Evolutionary conservation across 495 filamentous ascomycete genomes (phyloP), one percentile per base, ranked within the genome.

Genomic region (Talaromyces proteolyticus): DNA sequence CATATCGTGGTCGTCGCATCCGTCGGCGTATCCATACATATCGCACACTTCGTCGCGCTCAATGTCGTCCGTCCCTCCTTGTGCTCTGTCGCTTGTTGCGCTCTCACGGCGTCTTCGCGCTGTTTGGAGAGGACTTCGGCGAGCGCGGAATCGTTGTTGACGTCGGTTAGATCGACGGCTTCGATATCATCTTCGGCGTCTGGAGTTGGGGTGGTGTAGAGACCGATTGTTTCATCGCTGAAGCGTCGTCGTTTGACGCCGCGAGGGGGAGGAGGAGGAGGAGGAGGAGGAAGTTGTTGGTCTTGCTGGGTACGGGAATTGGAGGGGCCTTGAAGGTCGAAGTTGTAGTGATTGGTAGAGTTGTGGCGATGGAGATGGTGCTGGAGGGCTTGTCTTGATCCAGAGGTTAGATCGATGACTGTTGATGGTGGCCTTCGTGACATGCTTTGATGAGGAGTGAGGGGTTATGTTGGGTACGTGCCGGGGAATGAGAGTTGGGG

Each of bases 21-120:
- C 17, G 75, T 84, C 3, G 78, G 81, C 37, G 79, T 76, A 47
- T 94, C 90, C 82, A 95, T 85, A 70, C 90, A 95, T 44, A 95
- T 89, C 23, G 91, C 85, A 53, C 90, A 95, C 29, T 55, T 84
- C 74, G 52, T 88, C 68, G 44, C 65, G 64, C 49, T 78, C 69
- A 44, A 87, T 51, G 57, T 76, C 77, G 44, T 76, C 53, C 29
- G 74, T 69, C 51, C 50, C 20, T 53, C 40, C 18, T 53, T 49
- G 4, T 76, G 75, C 29, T 79, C 81, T 12, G 66, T 60, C 22
- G 73, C 70, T 2, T 67, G 67, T 40, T 76, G 66, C 0, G 71
- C 72, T 47, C 69, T 76, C 18, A 79, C 53, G 1, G 71, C 62
- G 39, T 74, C 70, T 46, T 69, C 67, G 22, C 69, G 68, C 57